phyloP scores from a whole-genome alignment of 208 protist genomes.

The Trypanosoma conorhini region DNA sequence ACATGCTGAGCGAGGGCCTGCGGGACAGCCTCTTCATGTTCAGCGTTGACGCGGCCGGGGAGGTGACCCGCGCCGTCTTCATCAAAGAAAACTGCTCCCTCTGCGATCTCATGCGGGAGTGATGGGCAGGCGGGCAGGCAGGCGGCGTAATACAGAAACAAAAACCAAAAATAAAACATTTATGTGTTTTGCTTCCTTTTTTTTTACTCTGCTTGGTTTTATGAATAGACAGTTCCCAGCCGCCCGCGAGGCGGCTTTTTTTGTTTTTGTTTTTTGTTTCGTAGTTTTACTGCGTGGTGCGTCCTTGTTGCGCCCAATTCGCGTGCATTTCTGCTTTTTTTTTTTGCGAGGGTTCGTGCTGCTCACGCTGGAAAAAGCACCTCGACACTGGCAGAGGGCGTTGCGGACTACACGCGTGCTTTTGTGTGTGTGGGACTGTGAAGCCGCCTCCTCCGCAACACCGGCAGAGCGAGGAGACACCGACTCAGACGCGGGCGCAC shows the following conservation, averaged over 20 bases:
- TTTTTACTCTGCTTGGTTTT: too few species aligned
- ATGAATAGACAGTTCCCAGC: too few species aligned
- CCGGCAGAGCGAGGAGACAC: not conserved
- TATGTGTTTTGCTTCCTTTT: too few species aligned
- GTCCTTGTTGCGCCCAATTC: not conserved
- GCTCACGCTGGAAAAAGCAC: too few species aligned
- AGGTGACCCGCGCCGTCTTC: constrained; percentile 23
- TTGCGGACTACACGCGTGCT: not conserved
- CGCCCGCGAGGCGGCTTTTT: not conserved
- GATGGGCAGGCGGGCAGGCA: not conserved
- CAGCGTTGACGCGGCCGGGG: constrained; percentile 15
- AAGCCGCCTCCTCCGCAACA: not conserved
- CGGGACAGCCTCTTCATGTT: constrained; percentile 37
- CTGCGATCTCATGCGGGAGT: constrained; percentile 28
- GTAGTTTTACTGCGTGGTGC: not conserved
- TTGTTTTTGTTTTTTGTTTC: not conserved
- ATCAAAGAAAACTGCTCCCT: constrained; percentile 26
- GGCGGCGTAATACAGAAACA: not conserved
- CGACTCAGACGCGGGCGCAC: not conserved
- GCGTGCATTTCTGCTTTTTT: not conserved
- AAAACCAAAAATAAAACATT: constrained; percentile 6
- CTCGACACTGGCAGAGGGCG: not conserved
- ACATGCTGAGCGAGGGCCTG: constrained; percentile 24
- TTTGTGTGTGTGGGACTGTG: not conserved
- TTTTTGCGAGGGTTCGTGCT: not conserved